Conservation (phyloP, 495 filamentous ascomycete species). For the Aspergillus hancockii region DNA sequence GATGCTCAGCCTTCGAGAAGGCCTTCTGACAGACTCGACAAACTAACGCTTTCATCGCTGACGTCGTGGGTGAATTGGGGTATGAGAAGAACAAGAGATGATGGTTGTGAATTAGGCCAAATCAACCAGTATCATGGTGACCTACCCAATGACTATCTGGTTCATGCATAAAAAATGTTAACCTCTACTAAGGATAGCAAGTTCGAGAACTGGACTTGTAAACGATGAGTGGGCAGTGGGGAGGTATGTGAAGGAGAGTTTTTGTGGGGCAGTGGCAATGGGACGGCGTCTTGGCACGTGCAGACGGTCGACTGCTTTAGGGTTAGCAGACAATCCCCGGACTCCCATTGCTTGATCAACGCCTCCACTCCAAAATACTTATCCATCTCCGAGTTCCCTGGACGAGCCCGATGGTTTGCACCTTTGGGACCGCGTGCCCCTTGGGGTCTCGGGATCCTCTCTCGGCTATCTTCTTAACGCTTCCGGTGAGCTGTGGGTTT, state of each 20-base stretch:
- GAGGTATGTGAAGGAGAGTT: neutral
- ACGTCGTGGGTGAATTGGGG: slow-evolving; percentile 15
- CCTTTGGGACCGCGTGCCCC: neutral
- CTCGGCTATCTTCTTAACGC: neutral
- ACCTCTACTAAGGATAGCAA: neutral
- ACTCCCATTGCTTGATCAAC: neutral
- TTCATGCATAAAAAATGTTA: neutral
- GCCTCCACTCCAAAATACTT: slow-evolving; percentile 17
- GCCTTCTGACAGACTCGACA: slow-evolving; percentile 46
- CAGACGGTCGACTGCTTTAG: neutral
- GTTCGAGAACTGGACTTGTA: neutral
- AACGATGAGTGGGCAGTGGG: neutral
- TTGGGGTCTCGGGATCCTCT: neutral
- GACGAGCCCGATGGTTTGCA: neutral
- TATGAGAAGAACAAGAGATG: neutral
- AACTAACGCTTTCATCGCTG: slow-evolving; percentile 34
- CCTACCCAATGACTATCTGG: neutral
- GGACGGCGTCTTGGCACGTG: slow-evolving; percentile 8
- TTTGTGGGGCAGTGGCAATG: slow-evolving; percentile 9
- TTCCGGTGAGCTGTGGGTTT: neutral
- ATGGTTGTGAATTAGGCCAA: neutral
- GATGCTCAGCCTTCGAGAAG: slow-evolving; percentile 49
- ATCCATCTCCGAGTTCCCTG: slow-evolving; percentile 10
- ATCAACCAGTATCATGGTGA: neutral
- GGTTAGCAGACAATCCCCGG: neutral